Evolutionary conservation across 768 basidiomycete species (phyloP), one percentile per base, ranked within the genome.

Genomic region (Russula ochroleuca): DNA sequence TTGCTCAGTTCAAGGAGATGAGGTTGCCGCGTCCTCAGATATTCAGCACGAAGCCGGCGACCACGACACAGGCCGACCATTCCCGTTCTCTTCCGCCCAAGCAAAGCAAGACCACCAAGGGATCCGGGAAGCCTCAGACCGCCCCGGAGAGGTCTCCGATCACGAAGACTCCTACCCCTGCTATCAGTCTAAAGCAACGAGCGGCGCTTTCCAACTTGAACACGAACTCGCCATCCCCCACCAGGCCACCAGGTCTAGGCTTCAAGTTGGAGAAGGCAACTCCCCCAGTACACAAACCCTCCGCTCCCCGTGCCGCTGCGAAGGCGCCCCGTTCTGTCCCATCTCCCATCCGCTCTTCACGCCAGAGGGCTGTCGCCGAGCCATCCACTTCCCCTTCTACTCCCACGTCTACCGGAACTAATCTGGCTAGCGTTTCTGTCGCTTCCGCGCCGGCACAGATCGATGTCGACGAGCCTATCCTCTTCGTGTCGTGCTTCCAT

Each of bases 1-100:
- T 65, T 7, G 43, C 64, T 35, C 63, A 50, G 47, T 64, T 64
- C 59, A 60, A 61, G 41, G 47, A 51, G 21, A 37, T 47, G 31
- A 64, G 14, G 47, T 9, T 59, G 15, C 59, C 63, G 38, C 63
- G 59, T 45, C 21, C 53, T 14, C 54, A 53, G 11, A 59, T 60
- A 11, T 50, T 64, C 31, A 62, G 21, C 28, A 43, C 55, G 21
- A 62, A 50, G 55, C 17, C 51, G 13, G 15, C 23, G 15, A 43
- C 31, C 11, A 19, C 33, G 17, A 15, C 21, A 0, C 48, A 31
- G 38, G 19, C 33, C 0, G 31, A 35, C 51, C 23, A 15, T 14
- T 31, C 53, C 35, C 53, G 35, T 14, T 13, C 53, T 21, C 63
- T 3, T 25, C 37, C 49, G 8, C 37, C 28, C 28, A 59, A 31